Percentiles rank a stretch among this genome's conserved stretches.
Conservation (phyloP, 2,329 filamentous ascomycete species). For the Arthrocladium fulminans region DNA sequence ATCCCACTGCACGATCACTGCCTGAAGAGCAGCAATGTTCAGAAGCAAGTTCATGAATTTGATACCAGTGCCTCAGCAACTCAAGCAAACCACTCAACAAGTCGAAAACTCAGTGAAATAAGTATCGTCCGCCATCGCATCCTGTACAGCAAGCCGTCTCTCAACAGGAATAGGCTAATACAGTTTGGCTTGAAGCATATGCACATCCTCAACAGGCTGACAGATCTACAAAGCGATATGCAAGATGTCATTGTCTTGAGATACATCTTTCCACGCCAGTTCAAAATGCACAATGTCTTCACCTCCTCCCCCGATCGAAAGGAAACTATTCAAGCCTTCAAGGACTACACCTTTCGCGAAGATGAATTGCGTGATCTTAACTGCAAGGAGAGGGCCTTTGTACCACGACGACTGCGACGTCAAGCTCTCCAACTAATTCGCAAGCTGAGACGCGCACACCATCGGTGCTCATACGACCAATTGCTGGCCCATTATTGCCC, state of each 20-base stretch:
- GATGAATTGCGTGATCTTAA: slow-evolving; percentile 50
- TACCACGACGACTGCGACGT: slow-evolving; percentile 53
- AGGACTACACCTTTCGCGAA: slow-evolving; percentile 79
- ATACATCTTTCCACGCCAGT: slow-evolving; percentile 89
- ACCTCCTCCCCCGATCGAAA: slow-evolving; percentile 54
- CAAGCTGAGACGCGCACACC: slow-evolving; percentile 61
- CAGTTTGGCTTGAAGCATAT: slow-evolving; percentile 70
- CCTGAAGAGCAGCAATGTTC: too few species aligned
- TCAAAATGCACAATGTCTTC: slow-evolving; percentile 87
- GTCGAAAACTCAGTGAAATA: slow-evolving; percentile 48
- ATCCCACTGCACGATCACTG: slow-evolving; percentile 10
- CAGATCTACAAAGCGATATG: slow-evolving; percentile 37
- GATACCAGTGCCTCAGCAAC: too few species aligned
- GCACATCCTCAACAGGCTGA: slow-evolving; percentile 70
- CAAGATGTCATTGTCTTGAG: slow-evolving; percentile 69
- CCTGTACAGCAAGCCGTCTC: slow-evolving; percentile 67
- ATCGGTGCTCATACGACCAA: slow-evolving; percentile 67
- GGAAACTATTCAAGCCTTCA: slow-evolving; percentile 63
- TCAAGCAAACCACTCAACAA: neutral
- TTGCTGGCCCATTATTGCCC: slow-evolving; percentile 78
- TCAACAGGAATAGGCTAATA: slow-evolving; percentile 60
- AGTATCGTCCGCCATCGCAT: slow-evolving; percentile 72
- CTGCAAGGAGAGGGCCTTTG: slow-evolving; percentile 16
- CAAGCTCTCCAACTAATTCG: slow-evolving; percentile 50
- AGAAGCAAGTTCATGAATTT: too few species aligned